Evolutionary conservation across 139 green algal genomes (phyloP).

Genomic region (Raphidocelis subcapitata): DNA sequence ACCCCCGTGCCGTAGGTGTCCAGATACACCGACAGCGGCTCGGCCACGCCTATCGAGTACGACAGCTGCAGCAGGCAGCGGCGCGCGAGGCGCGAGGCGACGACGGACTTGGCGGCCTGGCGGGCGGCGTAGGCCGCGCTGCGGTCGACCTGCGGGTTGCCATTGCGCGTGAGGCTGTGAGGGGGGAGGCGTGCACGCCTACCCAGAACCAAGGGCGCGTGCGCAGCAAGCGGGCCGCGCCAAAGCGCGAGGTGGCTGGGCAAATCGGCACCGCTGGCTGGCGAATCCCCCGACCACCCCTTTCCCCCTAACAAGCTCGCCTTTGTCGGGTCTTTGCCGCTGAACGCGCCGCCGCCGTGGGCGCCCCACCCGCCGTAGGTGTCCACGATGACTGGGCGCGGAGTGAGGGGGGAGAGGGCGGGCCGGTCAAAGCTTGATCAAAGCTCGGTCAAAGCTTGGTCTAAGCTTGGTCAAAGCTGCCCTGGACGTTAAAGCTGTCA

Average conservation of each 20-base stretch:
- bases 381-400: constrained; percentile 92
- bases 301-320: constrained; percentile 27
- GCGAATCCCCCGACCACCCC: no score
- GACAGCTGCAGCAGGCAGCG: constrained; percentile 85
- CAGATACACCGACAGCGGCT: constrained; percentile 96
- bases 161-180: not conserved
- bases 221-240: not conserved
- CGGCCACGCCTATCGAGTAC: constrained; percentile 96
- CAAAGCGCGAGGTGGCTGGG: not conserved
- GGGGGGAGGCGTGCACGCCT: not conserved
- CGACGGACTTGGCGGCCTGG: constrained; percentile 97
- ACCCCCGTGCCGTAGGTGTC: constrained; percentile 95
- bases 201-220: not conserved
- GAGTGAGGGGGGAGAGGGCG: no score
- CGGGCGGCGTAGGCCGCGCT: constrained; percentile 97
- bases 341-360: constrained; percentile 98
- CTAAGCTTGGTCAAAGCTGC: no score
- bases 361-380: constrained; percentile 99
- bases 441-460: no score
- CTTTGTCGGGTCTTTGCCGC: constrained; percentile 91
- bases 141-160: constrained; percentile 31
- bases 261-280: not conserved
- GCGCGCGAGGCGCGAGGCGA: constrained; percentile 86
- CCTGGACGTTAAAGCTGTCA: no score
- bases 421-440: no score